Evolutionary conservation across 2,329 filamentous ascomycete genomes (phyloP).

Genomic region (Thielaviopsis cerberus): DNA sequence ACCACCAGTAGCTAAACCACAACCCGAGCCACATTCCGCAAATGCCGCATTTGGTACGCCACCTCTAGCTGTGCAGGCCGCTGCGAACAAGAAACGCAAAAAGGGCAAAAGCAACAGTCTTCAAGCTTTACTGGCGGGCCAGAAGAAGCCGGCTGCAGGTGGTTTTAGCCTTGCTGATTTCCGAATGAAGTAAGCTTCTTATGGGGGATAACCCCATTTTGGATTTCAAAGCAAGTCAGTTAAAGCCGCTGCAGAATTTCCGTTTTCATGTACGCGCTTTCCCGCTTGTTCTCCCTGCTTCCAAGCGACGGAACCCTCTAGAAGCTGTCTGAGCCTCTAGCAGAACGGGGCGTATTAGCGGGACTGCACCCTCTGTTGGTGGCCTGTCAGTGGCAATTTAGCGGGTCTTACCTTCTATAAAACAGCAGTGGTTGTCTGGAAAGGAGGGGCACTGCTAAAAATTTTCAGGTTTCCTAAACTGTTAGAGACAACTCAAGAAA

Average conservation of each 20-base stretch:
- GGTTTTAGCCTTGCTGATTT: constrained; percentile 36
- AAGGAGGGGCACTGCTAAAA: constrained; percentile 1
- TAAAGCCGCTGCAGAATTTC: neutral
- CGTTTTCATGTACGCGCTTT: neutral
- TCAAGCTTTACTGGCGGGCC: constrained; percentile 41
- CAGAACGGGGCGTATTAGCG: neutral
- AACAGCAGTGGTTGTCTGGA: neutral
- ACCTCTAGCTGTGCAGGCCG: neutral
- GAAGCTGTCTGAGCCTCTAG: neutral
- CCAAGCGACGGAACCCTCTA: neutral
- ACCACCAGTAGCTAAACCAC: constrained; percentile 17
- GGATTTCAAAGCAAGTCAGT: neutral
- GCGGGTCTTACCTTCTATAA: neutral
- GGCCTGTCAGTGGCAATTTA: neutral
- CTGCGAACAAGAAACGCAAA: constrained; percentile 45
- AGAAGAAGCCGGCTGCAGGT: constrained; percentile 21
- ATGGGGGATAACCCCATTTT: neutral
- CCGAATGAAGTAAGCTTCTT: constrained; percentile 22
- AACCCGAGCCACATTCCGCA: constrained; percentile 9
- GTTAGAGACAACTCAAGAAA: neutral
- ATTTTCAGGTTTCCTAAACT: constrained; percentile 3
- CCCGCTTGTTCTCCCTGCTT: neutral
- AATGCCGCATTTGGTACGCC: constrained; percentile 25
- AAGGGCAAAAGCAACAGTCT: constrained; percentile 47
- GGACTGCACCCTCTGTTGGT: neutral